Conservation (phyloP, 352 stramenopile species). For the Globisporangium recalcitrans region DNA sequence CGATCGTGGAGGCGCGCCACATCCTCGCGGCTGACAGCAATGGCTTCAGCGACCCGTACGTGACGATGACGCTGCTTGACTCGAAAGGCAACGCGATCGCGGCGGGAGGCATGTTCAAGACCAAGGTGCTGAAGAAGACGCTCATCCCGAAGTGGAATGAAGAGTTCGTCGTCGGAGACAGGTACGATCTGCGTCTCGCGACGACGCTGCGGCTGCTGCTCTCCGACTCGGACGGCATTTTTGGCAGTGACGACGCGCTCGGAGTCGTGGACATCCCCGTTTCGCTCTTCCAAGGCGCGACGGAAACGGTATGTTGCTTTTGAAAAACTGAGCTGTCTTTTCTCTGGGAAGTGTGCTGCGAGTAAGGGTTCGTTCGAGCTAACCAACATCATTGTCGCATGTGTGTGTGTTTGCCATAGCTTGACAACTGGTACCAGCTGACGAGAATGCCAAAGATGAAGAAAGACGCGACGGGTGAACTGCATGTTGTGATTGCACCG, state of each 20-base stretch:
- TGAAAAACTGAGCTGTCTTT: background rate
- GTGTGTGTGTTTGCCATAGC: slow-evolving; percentile 11
- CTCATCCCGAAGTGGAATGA: slow-evolving; percentile 57
- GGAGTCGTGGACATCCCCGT: slow-evolving; percentile 70
- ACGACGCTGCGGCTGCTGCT: slow-evolving; percentile 57
- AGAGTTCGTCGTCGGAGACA: slow-evolving; percentile 54
- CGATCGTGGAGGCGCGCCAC: slow-evolving; percentile 54
- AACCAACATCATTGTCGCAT: background rate
- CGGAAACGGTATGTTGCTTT: slow-evolving; percentile 19
- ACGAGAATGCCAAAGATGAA: slow-evolving; percentile 65
- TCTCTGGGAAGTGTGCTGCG: too few relatives aligned
- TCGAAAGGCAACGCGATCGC: slow-evolving; percentile 39
- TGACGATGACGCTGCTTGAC: slow-evolving; percentile 67
- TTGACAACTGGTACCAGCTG: slow-evolving; percentile 74
- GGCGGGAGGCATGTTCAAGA: slow-evolving; percentile 53
- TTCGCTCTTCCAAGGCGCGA: slow-evolving; percentile 36
- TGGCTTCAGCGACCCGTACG: slow-evolving; percentile 68
- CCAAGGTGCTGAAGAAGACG: slow-evolving; percentile 64
- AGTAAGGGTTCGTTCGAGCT: background rate
- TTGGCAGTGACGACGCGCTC: slow-evolving; percentile 57
- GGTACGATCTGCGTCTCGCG: slow-evolving; percentile 55
- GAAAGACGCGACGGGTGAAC: slow-evolving; percentile 56
- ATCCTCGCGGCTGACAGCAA: slow-evolving; percentile 64
- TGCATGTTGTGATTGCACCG: slow-evolving; percentile 47
- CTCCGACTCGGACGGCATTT: slow-evolving; percentile 49